Evolutionary conservation across 1,139 yeast species (phyloP).

Genomic region (Eremothecium sinecaudum): DNA sequence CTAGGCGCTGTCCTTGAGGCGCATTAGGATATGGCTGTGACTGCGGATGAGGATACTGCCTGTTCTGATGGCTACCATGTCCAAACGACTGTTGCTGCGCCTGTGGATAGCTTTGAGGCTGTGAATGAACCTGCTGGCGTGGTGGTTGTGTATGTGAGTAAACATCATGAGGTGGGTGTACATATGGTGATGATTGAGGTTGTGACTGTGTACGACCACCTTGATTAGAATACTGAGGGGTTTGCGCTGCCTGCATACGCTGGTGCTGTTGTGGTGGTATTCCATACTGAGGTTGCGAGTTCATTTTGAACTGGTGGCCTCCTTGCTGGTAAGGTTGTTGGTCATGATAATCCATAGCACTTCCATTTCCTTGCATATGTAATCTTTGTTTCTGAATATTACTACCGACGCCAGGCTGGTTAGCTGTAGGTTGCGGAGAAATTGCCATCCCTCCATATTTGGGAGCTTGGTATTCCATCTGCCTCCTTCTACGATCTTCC

Average conservation of each 20-base stretch:
- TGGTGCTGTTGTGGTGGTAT: not conserved
- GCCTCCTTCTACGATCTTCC: conserved; percentile 20
- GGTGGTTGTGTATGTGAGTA: too few species aligned
- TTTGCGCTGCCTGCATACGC: too few species aligned
- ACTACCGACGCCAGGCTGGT: conserved; percentile 9
- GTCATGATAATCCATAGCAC: not conserved
- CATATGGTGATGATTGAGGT: too few species aligned
- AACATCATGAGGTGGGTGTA: too few species aligned
- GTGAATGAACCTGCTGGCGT: not conserved
- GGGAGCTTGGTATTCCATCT: conserved; percentile 15
- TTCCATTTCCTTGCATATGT: conserved; percentile 4
- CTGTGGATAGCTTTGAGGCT: too few species aligned
- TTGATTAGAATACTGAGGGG: too few species aligned
- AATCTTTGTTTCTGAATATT: too few species aligned
- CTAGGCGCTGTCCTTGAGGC: too few species aligned
- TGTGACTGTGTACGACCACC: too few species aligned
- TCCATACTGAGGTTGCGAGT: not conserved
- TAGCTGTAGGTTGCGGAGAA: too few species aligned
- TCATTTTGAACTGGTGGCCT: conserved; percentile 3
- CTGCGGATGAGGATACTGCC: conserved; percentile 7
- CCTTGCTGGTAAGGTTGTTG: conserved; percentile 8
- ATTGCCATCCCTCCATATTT: conserved; percentile 7
- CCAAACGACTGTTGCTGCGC: conserved; percentile 5
- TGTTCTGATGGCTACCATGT: conserved; percentile 4
- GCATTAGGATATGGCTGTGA: not conserved